A percentile compares a stretch with the other conserved stretches of the same genome.
Conservation (phyloP, 192 early-diverging fungal species). For the Geranomyces michiganensis region DNA sequence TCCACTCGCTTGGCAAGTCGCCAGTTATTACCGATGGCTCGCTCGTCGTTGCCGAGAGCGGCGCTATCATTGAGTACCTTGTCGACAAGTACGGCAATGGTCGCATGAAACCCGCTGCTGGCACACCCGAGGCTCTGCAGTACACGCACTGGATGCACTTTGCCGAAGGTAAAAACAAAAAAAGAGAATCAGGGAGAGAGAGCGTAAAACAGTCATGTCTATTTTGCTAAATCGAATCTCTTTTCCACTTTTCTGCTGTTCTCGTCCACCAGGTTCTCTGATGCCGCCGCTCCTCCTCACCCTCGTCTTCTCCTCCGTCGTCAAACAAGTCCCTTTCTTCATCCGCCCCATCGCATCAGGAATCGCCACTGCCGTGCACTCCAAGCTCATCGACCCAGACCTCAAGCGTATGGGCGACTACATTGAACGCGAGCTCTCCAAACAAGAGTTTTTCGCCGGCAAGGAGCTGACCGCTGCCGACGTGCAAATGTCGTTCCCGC, state of each 20-base stretch:
- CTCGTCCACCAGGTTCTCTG: conserved; percentile 1
- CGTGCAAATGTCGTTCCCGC: conserved; percentile 46
- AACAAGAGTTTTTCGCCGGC: conserved; percentile 44
- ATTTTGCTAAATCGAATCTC: no score
- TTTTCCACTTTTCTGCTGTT: neutral
- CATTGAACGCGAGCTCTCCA: conserved; percentile 42
- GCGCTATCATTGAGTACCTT: conserved; percentile 53
- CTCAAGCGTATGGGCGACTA: conserved; percentile 22
- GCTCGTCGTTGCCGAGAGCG: conserved; percentile 40
- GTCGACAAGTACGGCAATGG: conserved; percentile 38
- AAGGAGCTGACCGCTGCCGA: conserved; percentile 46
- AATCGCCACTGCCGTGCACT: conserved; percentile 23
- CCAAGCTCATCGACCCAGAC: conserved; percentile 25
- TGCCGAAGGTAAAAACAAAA: conserved; percentile 34
- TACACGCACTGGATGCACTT: conserved; percentile 50
- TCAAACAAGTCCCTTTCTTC: conserved; percentile 16
- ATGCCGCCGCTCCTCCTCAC: conserved; percentile 29
- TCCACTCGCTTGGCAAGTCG: conserved; percentile 55
- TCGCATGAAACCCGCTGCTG: conserved; percentile 23
- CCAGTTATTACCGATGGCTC: conserved; percentile 49
- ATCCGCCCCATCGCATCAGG: conserved; percentile 27
- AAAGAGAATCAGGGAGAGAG: neutral
- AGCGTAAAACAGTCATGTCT: no score
- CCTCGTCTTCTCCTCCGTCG: conserved; percentile 23
- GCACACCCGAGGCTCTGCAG: conserved; percentile 7